phyloP scores from a whole-genome alignment of 345 rosid species.

The Sisymbrium altissimum region DNA sequence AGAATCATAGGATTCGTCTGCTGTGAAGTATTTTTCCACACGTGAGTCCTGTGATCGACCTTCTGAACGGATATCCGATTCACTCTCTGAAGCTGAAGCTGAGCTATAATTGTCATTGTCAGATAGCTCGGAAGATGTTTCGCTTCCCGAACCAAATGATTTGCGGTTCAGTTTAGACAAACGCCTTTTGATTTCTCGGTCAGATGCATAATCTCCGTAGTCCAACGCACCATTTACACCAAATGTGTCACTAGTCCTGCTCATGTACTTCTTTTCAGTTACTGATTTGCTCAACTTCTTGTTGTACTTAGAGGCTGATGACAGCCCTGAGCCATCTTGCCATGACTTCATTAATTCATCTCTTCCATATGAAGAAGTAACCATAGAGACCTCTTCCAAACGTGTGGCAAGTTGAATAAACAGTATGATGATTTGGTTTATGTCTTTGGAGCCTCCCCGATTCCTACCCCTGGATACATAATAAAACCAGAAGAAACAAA shows the following conservation, averaged over 20 bases:
- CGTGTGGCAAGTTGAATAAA: constrained; percentile 88
- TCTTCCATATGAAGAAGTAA: constrained; percentile 64
- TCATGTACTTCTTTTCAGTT: constrained; percentile 61
- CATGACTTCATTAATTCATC: constrained; percentile 77
- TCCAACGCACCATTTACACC: constrained; percentile 50
- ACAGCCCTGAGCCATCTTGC: constrained; percentile 66
- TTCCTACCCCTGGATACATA: constrained; percentile 64
- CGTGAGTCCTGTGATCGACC: constrained; percentile 56
- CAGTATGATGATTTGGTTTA: constrained; percentile 64
- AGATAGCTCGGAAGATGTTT: constrained; percentile 84
- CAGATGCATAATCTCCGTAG: constrained; percentile 80
- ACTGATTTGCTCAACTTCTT: constrained; percentile 49
- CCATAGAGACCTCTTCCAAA: constrained; percentile 77
- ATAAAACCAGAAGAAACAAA: constrained; percentile 6
- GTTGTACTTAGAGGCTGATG: constrained; percentile 62
- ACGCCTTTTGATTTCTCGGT: constrained; percentile 83
- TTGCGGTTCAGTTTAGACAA: constrained; percentile 77
- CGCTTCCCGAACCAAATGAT: constrained; percentile 84
- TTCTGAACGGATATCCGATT: constrained; percentile 64
- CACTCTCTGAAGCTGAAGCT: constrained; percentile 88
- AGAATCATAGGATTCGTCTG: constrained; percentile 59
- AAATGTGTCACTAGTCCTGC: constrained; percentile 59
- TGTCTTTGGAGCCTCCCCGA: constrained; percentile 70
- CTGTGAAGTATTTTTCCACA: constrained; percentile 52
- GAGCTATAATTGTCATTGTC: constrained; percentile 65